Conservation (phyloP, 2,329 filamentous ascomycete species). For the Zymoseptoria pseudotritici region DNA sequence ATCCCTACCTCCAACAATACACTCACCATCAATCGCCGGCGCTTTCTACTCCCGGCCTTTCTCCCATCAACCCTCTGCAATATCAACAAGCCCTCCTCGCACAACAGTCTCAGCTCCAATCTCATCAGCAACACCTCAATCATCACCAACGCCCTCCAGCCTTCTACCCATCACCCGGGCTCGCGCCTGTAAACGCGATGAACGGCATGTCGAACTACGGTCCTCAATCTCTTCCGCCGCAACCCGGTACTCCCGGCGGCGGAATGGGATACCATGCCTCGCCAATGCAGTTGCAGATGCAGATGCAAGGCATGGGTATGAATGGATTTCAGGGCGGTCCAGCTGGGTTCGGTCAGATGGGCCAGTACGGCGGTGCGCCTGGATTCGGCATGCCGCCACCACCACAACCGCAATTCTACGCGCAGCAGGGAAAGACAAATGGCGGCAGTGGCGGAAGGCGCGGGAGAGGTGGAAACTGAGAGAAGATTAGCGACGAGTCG, state of each 20-base stretch:
- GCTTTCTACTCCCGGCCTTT: constrained; percentile 29
- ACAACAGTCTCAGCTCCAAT: constrained; percentile 8
- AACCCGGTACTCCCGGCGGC: not conserved
- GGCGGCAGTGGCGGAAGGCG: not conserved
- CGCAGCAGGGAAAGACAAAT: not conserved
- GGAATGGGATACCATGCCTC: not conserved
- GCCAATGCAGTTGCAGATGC: not conserved
- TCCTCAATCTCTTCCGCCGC: not conserved
- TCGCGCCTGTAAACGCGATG: not conserved
- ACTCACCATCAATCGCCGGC: constrained; percentile 27
- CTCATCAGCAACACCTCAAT: not conserved
- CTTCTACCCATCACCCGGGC: not conserved
- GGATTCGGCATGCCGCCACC: not conserved
- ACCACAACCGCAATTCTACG: not conserved
- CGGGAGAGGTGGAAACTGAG: not conserved
- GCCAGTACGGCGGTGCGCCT: not conserved
- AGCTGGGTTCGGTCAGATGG: not conserved
- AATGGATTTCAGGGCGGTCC: not conserved
- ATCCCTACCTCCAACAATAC: constrained; percentile 37
- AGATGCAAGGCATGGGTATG: not conserved
- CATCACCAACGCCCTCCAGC: not conserved
- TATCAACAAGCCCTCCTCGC: constrained; percentile 51
- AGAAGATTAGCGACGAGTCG: not conserved
- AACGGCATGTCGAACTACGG: not conserved
- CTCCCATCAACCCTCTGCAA: constrained; percentile 41